Evolutionary conservation across 2,329 filamentous ascomycete genomes (phyloP).

Genomic region (Diaporthe batatas): DNA sequence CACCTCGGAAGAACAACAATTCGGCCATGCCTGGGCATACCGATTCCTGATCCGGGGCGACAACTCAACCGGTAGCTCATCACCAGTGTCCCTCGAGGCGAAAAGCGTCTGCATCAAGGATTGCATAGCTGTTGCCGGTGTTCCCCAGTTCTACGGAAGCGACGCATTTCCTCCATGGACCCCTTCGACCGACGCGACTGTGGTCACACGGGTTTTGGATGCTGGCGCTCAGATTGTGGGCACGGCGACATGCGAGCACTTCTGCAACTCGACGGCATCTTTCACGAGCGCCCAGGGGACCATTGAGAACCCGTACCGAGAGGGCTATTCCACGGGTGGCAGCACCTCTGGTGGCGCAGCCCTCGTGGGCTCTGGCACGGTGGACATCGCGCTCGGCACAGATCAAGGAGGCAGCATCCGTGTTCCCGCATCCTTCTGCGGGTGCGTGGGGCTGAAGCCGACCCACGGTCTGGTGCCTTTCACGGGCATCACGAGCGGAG

Average conservation of each 20-base stretch:
- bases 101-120: conserved; percentile 67
- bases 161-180: conserved; percentile 66
- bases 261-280: conserved; percentile 62
- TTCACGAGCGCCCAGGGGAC: conserved; percentile 61
- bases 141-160: conserved; percentile 52
- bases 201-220: conserved; percentile 64
- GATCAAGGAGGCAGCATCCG: conserved; percentile 63
- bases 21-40: conserved; percentile 19
- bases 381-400: conserved; percentile 52
- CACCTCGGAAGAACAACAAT: conserved; percentile 1
- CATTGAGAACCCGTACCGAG: conserved; percentile 59
- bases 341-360: conserved; percentile 63
- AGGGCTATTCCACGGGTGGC: conserved; percentile 63
- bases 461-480: conserved; percentile 65
- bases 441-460: conserved; percentile 62
- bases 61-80: conserved; percentile 48
- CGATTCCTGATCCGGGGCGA: conserved; percentile 22
- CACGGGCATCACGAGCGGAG: conserved; percentile 62
- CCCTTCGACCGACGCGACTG: conserved; percentile 65
- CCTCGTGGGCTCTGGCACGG: conserved; percentile 58
- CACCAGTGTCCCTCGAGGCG: conserved; percentile 54
- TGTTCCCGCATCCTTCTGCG: conserved; percentile 58
- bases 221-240: conserved; percentile 64
- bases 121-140: conserved; percentile 65
- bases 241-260: conserved; percentile 67